phyloP scores from a whole-genome alignment of 2,329 filamentous ascomycete genomes.

The Penicillium frequentans region DNA sequence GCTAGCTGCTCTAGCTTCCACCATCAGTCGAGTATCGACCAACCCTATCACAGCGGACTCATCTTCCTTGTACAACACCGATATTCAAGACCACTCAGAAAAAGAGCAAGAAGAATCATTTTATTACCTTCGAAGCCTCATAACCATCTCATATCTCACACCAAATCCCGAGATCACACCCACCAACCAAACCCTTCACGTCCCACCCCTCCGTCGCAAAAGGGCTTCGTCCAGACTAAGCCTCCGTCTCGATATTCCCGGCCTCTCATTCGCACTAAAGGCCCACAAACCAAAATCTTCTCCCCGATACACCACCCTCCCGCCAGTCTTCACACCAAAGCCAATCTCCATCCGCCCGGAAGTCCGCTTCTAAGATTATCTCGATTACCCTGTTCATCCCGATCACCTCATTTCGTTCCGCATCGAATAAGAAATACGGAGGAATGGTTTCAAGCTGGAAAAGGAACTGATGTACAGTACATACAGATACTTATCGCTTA shows the following conservation, averaged over 20 bases:
- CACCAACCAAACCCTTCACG: not conserved
- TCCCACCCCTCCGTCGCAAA: conserved; percentile 10
- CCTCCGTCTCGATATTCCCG: conserved; percentile 15
- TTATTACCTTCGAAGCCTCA: conserved; percentile 20
- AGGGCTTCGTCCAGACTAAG: conserved; percentile 20
- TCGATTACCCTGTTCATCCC: not conserved
- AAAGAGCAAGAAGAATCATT: conserved; percentile 15
- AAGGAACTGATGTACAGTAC: not conserved
- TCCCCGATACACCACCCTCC: conserved; percentile 20
- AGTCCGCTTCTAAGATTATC: conserved; percentile 15
- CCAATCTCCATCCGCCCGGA: conserved; percentile 14
- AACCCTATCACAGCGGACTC: not conserved
- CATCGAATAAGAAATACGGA: not conserved
- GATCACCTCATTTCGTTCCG: not conserved
- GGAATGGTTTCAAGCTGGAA: not conserved
- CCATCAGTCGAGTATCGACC: conserved; percentile 4
- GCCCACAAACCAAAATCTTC: conserved; percentile 6
- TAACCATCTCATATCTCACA: conserved; percentile 16
- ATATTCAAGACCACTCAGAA: not conserved
- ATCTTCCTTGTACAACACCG: not conserved
- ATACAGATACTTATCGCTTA: not conserved
- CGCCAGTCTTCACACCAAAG: conserved; percentile 15
- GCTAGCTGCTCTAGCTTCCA: conserved; percentile 12
- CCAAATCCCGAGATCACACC: conserved; percentile 1
- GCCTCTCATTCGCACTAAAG: conserved; percentile 10